Percentiles rank a stretch among this genome's conserved stretches.
phyloP scores from a whole-genome alignment of 768 basidiomycete genomes.

The Wakefieldia striispora region DNA sequence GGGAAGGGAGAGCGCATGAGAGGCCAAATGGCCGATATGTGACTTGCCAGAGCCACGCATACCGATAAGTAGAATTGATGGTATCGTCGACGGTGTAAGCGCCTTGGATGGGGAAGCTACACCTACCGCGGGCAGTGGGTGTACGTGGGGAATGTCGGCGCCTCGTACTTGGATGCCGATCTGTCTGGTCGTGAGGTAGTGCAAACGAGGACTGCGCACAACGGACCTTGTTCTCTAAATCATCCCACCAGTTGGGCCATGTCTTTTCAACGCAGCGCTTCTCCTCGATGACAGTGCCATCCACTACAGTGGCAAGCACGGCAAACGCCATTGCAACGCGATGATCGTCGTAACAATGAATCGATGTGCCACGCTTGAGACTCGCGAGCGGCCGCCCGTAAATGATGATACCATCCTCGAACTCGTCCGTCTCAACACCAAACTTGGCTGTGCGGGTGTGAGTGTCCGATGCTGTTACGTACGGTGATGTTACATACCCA shows the following conservation, averaged over 20 bases:
- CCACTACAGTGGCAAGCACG: slow-evolving; percentile 73
- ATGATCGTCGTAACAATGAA: slow-evolving; percentile 98
- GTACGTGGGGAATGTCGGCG: slow-evolving; percentile 58
- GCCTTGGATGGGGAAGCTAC: slow-evolving; percentile 28
- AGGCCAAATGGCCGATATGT: slow-evolving; percentile 78
- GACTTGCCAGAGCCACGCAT: slow-evolving; percentile 99
- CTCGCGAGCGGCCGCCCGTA: slow-evolving; percentile 68
- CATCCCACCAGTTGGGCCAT: slow-evolving; percentile 99
- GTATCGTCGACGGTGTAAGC: slow-evolving; percentile 34
- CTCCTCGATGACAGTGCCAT: slow-evolving; percentile 85
- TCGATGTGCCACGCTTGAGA: slow-evolving; percentile 66
- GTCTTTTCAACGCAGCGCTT: slow-evolving; percentile 99
- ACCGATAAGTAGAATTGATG: slow-evolving; percentile 78
- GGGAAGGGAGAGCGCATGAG: slow-evolving; percentile 65
- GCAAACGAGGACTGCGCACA: background rate
- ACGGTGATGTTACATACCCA: slow-evolving; percentile 54
- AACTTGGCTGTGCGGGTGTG: slow-evolving; percentile 69
- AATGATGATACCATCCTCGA: slow-evolving; percentile 90
- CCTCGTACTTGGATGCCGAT: slow-evolving; percentile 89
- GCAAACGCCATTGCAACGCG: slow-evolving; percentile 99
- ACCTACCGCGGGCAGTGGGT: slow-evolving; percentile 37
- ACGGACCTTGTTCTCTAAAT: slow-evolving; percentile 86
- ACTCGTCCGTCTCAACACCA: slow-evolving; percentile 87
- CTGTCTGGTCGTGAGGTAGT: slow-evolving; percentile 36
- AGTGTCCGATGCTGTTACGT: background rate